These are phyloP conservation scores for Torulaspora microellipsoides DNA, from an alignment of 805 yeast genomes.

Conservation along the genomic window DNA sequence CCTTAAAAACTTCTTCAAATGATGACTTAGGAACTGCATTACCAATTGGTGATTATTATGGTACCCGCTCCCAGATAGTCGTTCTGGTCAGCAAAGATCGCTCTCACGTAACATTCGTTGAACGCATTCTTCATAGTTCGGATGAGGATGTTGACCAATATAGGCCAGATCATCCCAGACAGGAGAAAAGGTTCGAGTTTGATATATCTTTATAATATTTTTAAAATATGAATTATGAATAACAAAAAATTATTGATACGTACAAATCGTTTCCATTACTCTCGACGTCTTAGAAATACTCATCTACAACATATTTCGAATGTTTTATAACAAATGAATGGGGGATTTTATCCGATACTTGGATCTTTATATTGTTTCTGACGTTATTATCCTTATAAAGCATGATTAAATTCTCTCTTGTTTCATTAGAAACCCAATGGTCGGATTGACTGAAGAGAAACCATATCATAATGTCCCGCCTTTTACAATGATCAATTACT, in stretches of 20 bases:
- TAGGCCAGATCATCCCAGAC: constrained; percentile 24
- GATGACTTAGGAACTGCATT: constrained; percentile 30
- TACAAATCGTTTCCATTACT: too few relatives aligned
- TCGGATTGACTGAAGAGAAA: constrained; percentile 53
- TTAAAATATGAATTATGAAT: too few relatives aligned
- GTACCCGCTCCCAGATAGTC: constrained; percentile 85
- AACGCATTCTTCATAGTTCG: constrained; percentile 52
- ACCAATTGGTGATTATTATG: constrained; percentile 59
- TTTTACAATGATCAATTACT: constrained; percentile 35
- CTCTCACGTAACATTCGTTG: constrained; percentile 50
- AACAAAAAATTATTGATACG: too few relatives aligned
- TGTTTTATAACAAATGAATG: constrained; percentile 62
- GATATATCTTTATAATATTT: constrained; percentile 9
- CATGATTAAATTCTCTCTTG: constrained; percentile 43
- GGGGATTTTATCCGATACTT: constrained; percentile 37
- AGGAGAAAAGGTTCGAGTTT: constrained; percentile 23
- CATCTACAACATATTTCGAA: constrained; percentile 37
- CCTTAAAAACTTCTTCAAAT: constrained; percentile 39
- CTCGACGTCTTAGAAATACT: constrained; percentile 14
- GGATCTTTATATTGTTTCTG: constrained; percentile 28
- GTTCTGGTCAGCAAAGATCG: constrained; percentile 53
- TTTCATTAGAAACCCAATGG: constrained; percentile 57
- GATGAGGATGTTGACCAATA: constrained; percentile 34
- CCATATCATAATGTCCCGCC: constrained; percentile 42
- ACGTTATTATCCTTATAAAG: constrained; percentile 32